These are phyloP conservation scores for Somion occarium DNA, from an alignment of 1,284 basidiomycete genomes.

Conservation along the genomic window DNA sequence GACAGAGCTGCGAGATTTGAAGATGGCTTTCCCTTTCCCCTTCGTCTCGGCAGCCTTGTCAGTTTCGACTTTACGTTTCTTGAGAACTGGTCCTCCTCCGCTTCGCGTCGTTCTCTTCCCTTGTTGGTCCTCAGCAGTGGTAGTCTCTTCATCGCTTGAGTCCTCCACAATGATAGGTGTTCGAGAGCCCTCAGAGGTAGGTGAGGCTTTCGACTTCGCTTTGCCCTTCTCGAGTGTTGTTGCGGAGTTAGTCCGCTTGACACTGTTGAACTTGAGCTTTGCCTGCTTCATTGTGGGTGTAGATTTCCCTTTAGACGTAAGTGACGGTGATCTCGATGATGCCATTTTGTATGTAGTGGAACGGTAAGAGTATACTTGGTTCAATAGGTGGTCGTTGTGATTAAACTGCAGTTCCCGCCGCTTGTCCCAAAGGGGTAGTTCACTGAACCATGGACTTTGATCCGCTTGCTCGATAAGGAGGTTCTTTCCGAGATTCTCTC, in stretches of 20 bases:
- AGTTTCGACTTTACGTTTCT: slow-evolving; percentile 6
- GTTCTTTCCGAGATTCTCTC: too few species aligned
- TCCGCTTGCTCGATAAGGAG: too few species aligned
- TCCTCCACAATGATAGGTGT: not conserved
- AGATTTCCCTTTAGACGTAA: not conserved
- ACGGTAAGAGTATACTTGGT: too few species aligned
- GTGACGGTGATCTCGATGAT: not conserved
- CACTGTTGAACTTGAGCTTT: not conserved
- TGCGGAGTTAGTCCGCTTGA: not conserved
- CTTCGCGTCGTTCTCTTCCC: not conserved
- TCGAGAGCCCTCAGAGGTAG: not conserved
- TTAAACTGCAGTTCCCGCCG: too few species aligned
- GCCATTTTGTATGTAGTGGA: too few species aligned
- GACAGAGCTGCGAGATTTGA: slow-evolving; percentile 13
- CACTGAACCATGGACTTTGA: too few species aligned
- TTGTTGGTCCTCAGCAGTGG: not conserved
- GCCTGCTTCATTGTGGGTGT: not conserved
- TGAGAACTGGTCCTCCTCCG: not conserved
- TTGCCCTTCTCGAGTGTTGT: not conserved
- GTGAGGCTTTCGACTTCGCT: not conserved
- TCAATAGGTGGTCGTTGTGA: too few species aligned
- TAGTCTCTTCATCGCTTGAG: not conserved
- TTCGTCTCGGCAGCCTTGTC: slow-evolving; percentile 7
- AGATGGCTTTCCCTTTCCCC: slow-evolving; percentile 11
- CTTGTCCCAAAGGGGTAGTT: too few species aligned